Conservation (phyloP, 106 monocot species). For the Acorus calamus region DNA sequence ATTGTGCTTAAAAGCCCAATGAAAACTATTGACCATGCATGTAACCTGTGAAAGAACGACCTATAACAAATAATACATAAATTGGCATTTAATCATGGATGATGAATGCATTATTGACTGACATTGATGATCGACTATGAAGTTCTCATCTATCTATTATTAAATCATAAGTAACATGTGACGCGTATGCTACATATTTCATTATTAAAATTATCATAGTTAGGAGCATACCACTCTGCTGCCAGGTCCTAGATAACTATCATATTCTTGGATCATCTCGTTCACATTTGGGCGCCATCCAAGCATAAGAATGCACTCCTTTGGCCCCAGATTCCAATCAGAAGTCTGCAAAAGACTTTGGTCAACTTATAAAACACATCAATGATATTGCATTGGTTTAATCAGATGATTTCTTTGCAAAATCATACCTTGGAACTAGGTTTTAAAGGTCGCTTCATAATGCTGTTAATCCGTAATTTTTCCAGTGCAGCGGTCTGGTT, state of each 20-base stretch:
- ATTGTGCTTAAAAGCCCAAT: too few relatives aligned
- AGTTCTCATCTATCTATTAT: not conserved
- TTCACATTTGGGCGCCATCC: conserved; percentile 84
- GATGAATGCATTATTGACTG: too few relatives aligned
- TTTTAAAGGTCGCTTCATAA: conserved; percentile 68
- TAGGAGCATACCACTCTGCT: conserved; percentile 58
- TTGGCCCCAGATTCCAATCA: conserved; percentile 74
- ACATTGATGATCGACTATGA: too few relatives aligned
- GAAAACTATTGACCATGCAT: too few relatives aligned
- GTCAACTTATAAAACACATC: not conserved
- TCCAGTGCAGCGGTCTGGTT: conserved; percentile 20
- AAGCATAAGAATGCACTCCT: conserved; percentile 76
- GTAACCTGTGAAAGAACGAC: too few relatives aligned
- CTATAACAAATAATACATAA: too few relatives aligned
- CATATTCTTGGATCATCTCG: conserved; percentile 94
- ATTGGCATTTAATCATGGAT: too few relatives aligned
- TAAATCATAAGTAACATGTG: not conserved
- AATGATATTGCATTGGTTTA: not conserved
- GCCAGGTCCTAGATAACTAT: conserved; percentile 94
- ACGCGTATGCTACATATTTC: not conserved
- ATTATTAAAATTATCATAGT: not conserved
- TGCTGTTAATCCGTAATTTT: conserved; percentile 45
- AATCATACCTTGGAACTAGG: conserved; percentile 69
- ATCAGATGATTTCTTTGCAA: not conserved
- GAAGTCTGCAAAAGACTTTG: conserved; percentile 36